phyloP scores from a whole-genome alignment of 768 basidiomycete species.

The Russula foetens region DNA sequence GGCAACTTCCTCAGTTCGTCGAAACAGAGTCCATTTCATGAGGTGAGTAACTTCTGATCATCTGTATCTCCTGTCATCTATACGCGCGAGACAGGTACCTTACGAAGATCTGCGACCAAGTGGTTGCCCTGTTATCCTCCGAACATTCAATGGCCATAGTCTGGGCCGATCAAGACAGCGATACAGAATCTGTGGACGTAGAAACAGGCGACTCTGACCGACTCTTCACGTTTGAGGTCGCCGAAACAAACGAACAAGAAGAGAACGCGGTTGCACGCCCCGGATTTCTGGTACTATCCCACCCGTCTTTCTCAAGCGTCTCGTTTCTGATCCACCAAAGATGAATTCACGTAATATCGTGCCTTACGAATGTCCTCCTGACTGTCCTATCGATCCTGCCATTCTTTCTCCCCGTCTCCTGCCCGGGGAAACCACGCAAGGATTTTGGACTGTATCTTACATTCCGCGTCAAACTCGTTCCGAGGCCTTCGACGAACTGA shows the following conservation, averaged over 20 bases:
- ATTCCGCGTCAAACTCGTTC: neutral
- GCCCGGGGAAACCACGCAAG: conserved; percentile 19
- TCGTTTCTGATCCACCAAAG: neutral
- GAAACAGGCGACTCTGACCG: conserved; percentile 38
- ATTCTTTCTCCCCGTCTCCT: conserved; percentile 1
- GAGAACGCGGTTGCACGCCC: conserved; percentile 38
- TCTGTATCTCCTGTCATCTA: neutral
- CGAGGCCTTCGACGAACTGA: neutral
- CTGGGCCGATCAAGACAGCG: conserved; percentile 31
- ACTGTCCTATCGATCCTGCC: neutral
- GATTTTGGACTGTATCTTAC: conserved; percentile 4
- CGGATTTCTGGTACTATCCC: conserved; percentile 38
- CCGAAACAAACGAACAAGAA: conserved; percentile 47
- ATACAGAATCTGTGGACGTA: conserved; percentile 25
- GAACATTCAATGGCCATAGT: conserved; percentile 39
- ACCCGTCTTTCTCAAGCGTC: too few relatives aligned
- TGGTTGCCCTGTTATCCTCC: conserved; percentile 41
- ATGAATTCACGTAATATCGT: neutral
- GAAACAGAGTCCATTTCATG: conserved; percentile 57
- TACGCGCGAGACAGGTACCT: neutral
- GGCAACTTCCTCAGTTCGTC: conserved; percentile 35
- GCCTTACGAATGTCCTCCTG: neutral
- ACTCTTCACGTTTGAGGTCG: conserved; percentile 46
- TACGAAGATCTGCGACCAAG: conserved; percentile 42
- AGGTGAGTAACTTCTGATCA: conserved; percentile 30